Evolutionary conservation across 306 rosid species (phyloP), one percentile per base, ranked within the genome.

Genomic region (Abrus pulchellus): DNA sequence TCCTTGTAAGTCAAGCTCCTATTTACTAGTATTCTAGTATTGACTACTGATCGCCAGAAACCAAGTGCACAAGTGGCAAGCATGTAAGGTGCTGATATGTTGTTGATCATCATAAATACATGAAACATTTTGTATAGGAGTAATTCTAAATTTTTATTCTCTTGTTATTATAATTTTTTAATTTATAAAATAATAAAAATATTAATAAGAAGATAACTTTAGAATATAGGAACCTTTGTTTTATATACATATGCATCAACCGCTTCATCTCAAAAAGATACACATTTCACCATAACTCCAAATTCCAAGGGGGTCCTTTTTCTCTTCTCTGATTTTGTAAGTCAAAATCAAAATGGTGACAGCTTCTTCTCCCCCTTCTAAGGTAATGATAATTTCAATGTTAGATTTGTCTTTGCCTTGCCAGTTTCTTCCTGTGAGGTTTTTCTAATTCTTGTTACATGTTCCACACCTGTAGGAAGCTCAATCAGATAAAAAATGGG

Each of bases 301-400:
- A 55, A 78, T 44, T 68, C 85, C 80, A 79, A 61, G 62, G 70
- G 72, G 32, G 30, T 11, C 56, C 57, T 59, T 41, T 53, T 65
- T 33, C 73, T 50, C 56, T 79, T 43, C 53, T 75, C 74, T 82
- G 32, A 28, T 40, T 81, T 65, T 29, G 11, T 13, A 5, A 47
- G 41, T 65, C 64, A 83, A 73, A 63, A 87, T 3, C 36, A 67
- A 67, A 68, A 68, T 94, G 97, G 89, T 85, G 41, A 79, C 93
- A 76, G 61, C 87, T 87, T 85, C 90, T 76, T 86, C 97, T 82
- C 84, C 88, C 69, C 88, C 87, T 84, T 74, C 89, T 10, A 89
- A 88, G 90, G 92, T 87, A 73, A 60, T 52, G 80, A 38, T 45
- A 64, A 2, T 52, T 20, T 10, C 56, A 13, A 14, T 48, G 50